Evolutionary conservation across 768 basidiomycete species (phyloP), one percentile per base, ranked within the genome.

Genomic region (Pleurotus sapidus): DNA sequence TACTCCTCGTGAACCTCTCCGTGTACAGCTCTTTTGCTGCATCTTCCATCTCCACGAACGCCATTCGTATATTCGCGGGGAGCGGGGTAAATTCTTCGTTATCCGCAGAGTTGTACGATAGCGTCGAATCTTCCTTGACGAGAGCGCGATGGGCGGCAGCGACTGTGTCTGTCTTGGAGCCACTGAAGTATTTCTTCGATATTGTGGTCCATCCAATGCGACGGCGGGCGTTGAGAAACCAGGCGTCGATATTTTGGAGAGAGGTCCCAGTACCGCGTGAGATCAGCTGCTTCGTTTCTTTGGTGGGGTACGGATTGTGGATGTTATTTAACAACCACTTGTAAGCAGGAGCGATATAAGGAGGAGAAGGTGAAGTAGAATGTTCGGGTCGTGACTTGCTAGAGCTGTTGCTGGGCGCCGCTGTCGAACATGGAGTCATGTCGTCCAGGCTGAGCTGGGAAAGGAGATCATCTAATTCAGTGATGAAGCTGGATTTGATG

Each of bases 151-250:
- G 67, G 5, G 80, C 80, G 7, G 75, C 77, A 3, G 67, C 65
- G 17, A 77, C 61, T 8, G 77, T 75, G 11, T 70, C 62, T 6
- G 51, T 61, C n/a, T 73, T 71, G 25, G 69, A 72, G 46, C 73
- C 71, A 0, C 58, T 43, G 55, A 76, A 80, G 14, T 62, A 67
- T 0, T 51, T 47, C 49, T 68, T 70, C 2, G 78, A 74, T 0
- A 83, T 50, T 0, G 56, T 14, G 9, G 76, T 83, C 84, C 83
- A 85, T 0, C 83, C 82, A 0, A 84, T 83, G 0, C 81, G 74
- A 18, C 75, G 77, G 1, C 83, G 74, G 1, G 67, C 70, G 6
- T 77, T 74, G 18, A 72, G 60, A 37, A 84, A 84, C 84, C 84
- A 84, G 0, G 64, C 60, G 40, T 76, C 74, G 46, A 84, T 51